phyloP scores from a whole-genome alignment of 2,329 filamentous ascomycete species.

The Paraphoma chrysanthemicola region DNA sequence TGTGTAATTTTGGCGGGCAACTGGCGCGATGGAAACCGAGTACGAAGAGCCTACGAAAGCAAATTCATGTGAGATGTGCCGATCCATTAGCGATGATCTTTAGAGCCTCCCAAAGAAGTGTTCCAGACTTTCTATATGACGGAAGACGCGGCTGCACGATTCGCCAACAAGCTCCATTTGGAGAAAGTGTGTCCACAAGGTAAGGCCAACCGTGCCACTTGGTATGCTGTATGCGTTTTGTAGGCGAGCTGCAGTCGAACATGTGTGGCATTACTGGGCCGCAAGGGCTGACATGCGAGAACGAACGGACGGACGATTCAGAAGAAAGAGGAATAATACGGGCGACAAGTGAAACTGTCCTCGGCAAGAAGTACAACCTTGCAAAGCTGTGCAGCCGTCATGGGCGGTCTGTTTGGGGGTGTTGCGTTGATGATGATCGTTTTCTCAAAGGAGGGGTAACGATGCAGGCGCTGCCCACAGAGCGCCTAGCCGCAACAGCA shows the following conservation, averaged over 20 bases:
- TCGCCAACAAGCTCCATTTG: not conserved
- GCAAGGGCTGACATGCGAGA: constrained; percentile 9
- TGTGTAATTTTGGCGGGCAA: not conserved
- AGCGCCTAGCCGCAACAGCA: constrained; percentile 14
- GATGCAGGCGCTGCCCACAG: constrained; percentile 18
- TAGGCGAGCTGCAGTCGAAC: not conserved
- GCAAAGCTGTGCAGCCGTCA: constrained; percentile 20
- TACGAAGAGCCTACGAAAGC: not conserved
- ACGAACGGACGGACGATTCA: constrained; percentile 25
- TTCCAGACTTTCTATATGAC: constrained; percentile 8
- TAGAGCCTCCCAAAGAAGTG: constrained; percentile 3
- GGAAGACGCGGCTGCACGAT: constrained; percentile 5
- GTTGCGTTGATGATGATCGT: constrained; percentile 18
- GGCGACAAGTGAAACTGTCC: constrained; percentile 21
- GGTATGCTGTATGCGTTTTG: constrained; percentile 11
- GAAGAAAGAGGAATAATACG: constrained; percentile 17
- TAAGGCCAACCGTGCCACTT: constrained; percentile 8
- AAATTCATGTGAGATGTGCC: constrained; percentile 1
- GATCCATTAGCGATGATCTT: constrained; percentile 6
- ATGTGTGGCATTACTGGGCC: constrained; percentile 15
- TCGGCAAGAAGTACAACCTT: constrained; percentile 16
- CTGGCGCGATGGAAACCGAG: not conserved
- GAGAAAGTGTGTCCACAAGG: not conserved
- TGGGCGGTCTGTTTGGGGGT: constrained; percentile 25
- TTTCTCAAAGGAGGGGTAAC: constrained; percentile 19